phyloP scores from a whole-genome alignment of 371 early-diverging fungal genomes.

The Syncephalastrum sp. region DNA sequence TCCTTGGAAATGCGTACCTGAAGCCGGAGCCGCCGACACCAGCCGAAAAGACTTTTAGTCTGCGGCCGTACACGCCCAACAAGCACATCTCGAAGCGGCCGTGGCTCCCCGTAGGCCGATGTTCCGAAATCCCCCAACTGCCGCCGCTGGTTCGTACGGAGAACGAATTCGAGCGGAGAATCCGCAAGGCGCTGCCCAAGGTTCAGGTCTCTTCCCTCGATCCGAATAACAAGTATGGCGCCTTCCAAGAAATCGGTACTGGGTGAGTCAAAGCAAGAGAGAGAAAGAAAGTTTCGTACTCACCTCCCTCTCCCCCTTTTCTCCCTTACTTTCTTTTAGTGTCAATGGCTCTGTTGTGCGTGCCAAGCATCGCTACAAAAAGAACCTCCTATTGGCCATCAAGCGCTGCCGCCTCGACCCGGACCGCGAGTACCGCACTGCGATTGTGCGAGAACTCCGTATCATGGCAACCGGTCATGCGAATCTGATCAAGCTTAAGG shows the following conservation, averaged over 20 bases:
- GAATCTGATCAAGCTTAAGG: slow-evolving; percentile 43
- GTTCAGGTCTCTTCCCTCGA: slow-evolving; percentile 33
- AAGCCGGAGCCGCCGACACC: slow-evolving; percentile 30
- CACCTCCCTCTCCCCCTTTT: background rate
- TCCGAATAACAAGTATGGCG: slow-evolving; percentile 32
- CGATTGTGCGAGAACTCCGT: slow-evolving; percentile 42
- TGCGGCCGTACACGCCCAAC: slow-evolving; percentile 31
- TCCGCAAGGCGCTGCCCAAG: slow-evolving; percentile 39
- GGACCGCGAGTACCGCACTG: slow-evolving; percentile 45
- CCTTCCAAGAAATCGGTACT: slow-evolving; percentile 44
- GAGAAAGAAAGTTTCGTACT: background rate
- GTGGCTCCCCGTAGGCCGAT: slow-evolving; percentile 38
- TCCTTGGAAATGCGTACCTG: slow-evolving; percentile 44
- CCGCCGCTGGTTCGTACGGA: slow-evolving; percentile 41
- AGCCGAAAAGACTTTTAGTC: slow-evolving; percentile 20
- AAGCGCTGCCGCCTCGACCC: slow-evolving; percentile 46
- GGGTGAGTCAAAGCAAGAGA: slow-evolving; percentile 24
- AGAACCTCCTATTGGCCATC: slow-evolving; percentile 37
- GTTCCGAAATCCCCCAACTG: slow-evolving; percentile 42
- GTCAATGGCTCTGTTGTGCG: slow-evolving; percentile 49
- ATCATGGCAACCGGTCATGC: slow-evolving; percentile 47
- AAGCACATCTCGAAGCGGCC: slow-evolving; percentile 46
- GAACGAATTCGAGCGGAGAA: slow-evolving; percentile 41
- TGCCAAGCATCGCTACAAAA: slow-evolving; percentile 32
- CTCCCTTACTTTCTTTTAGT: slow-evolving; percentile 7